Conservation (phyloP, 805 yeast genomes). For the Candida methanosorbosa region DNA sequence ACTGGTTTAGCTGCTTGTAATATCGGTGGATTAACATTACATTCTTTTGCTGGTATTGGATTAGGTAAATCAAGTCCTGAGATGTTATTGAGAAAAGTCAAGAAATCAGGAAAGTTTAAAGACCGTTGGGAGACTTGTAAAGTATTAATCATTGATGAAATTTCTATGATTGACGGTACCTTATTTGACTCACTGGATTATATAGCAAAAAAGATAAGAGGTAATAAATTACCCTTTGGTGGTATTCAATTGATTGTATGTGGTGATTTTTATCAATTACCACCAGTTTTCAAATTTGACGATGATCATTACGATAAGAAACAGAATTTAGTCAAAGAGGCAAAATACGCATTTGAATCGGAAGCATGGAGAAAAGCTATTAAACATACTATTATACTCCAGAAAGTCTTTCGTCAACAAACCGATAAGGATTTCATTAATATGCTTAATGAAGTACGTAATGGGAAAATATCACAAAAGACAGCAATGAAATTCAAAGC, state of each 20-base stretch:
- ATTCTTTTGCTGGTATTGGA: conserved; percentile 74
- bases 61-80: conserved; percentile 48
- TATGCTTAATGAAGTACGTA: conserved; percentile 70
- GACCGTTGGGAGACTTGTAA: conserved; percentile 47
- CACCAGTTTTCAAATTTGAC: conserved; percentile 48
- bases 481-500: conserved; percentile 41
- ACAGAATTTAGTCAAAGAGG: no score
- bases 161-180: conserved; percentile 71
- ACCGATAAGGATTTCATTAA: conserved; percentile 62
- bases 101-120: conserved; percentile 38
- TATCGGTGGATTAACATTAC: conserved; percentile 71
- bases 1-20: conserved; percentile 82
- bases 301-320: conserved; percentile 12
- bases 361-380: conserved; percentile 53
- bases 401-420: conserved; percentile 67
- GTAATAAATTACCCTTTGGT: conserved; percentile 42
- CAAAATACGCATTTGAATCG: conserved; percentile 58
- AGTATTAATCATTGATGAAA: conserved; percentile 68
- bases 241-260: conserved; percentile 70
- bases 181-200: conserved; percentile 55
- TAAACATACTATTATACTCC: conserved; percentile 46
- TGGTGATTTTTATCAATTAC: conserved; percentile 79
- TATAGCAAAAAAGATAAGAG: conserved; percentile 46
- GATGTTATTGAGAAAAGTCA: conserved; percentile 41
- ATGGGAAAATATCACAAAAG: conserved; percentile 44